Evolutionary conservation across 306 rosid genomes (phyloP).

Genomic region (Calophaca sinica): DNA sequence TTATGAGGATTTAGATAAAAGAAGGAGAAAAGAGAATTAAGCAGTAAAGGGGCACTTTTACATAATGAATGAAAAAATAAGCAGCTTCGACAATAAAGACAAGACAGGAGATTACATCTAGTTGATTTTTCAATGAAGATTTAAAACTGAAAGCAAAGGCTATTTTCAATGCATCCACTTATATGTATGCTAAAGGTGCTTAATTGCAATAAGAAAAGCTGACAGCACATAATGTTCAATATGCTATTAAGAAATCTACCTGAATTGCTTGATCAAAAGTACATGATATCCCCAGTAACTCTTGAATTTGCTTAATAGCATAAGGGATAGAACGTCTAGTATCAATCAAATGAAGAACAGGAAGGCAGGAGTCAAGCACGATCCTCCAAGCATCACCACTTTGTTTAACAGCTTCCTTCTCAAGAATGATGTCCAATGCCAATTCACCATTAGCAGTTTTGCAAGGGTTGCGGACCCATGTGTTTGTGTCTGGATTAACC

Average conservation of each 20-base stretch:
- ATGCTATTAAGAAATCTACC: slow-evolving; percentile 48
- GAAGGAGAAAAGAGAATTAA: too few relatives aligned
- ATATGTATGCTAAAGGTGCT: slow-evolving; percentile 19
- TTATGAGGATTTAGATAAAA: too few relatives aligned
- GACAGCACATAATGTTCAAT: neutral
- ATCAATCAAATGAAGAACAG: slow-evolving; percentile 89
- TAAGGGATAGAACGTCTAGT: slow-evolving; percentile 87
- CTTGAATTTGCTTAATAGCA: slow-evolving; percentile 85
- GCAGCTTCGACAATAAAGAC: slow-evolving; percentile 3
- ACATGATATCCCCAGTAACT: slow-evolving; percentile 83
- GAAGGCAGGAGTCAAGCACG: slow-evolving; percentile 85
- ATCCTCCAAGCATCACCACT: slow-evolving; percentile 99
- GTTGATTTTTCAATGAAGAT: neutral
- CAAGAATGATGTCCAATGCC: slow-evolving; percentile 80
- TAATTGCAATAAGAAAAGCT: neutral
- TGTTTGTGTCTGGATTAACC: slow-evolving; percentile 81
- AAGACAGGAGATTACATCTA: slow-evolving; percentile 8
- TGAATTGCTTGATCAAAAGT: slow-evolving; percentile 87
- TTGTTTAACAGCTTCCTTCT: slow-evolving; percentile 72
- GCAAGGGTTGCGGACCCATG: slow-evolving; percentile 73
- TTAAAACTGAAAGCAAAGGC: slow-evolving; percentile 21
- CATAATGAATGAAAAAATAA: neutral
- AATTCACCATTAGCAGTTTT: slow-evolving; percentile 76
- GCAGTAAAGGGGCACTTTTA: neutral
- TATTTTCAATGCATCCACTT: slow-evolving; percentile 6